A percentile compares a stretch with the other conserved stretches of the same genome.
phyloP scores from a whole-genome alignment of 805 yeast genomes.

The Monosporozyma yasuniensis region DNA sequence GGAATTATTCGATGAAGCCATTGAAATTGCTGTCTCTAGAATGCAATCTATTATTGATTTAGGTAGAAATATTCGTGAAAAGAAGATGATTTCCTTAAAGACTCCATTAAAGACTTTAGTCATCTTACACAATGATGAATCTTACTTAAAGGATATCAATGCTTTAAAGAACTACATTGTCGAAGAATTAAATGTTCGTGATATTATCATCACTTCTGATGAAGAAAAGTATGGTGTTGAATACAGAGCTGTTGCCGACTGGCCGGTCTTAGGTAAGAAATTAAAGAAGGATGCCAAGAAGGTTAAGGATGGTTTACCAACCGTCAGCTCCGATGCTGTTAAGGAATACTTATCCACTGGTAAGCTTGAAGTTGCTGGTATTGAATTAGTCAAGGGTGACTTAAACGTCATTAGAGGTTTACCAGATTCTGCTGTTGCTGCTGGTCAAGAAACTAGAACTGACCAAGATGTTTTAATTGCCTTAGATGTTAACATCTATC shows the following conservation, averaged over 20 bases:
- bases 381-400: conserved; percentile 78
- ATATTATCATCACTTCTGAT: conserved; percentile 76
- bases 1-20: conserved; percentile 70
- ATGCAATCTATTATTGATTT: conserved; percentile 96
- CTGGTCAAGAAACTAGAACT: conserved; percentile 80
- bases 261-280: conserved; percentile 98
- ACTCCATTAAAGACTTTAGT: conserved; percentile 87
- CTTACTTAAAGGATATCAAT: conserved; percentile 68
- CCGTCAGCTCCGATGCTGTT: conserved; percentile 72
- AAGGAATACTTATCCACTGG: conserved; percentile 65
- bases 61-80: conserved; percentile 95
- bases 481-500: conserved; percentile 78
- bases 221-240: conserved; percentile 88
- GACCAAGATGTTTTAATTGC: conserved; percentile 85
- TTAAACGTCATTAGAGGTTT: conserved; percentile 83
- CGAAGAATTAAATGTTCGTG: conserved; percentile 91
- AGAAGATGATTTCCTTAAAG: conserved; percentile 86
- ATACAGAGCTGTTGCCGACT: conserved; percentile 92
- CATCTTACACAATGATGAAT: conserved; percentile 70
- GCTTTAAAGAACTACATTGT: conserved; percentile 68
- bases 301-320: conserved; percentile 90
- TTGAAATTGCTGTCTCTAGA: conserved; percentile 82
- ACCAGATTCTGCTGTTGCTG: conserved; percentile 53
- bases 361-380: conserved; percentile 78
- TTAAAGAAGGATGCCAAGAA: conserved; percentile 86